phyloP scores from a whole-genome alignment of 2,329 filamentous ascomycete genomes.

The Talaromyces sp. region DNA sequence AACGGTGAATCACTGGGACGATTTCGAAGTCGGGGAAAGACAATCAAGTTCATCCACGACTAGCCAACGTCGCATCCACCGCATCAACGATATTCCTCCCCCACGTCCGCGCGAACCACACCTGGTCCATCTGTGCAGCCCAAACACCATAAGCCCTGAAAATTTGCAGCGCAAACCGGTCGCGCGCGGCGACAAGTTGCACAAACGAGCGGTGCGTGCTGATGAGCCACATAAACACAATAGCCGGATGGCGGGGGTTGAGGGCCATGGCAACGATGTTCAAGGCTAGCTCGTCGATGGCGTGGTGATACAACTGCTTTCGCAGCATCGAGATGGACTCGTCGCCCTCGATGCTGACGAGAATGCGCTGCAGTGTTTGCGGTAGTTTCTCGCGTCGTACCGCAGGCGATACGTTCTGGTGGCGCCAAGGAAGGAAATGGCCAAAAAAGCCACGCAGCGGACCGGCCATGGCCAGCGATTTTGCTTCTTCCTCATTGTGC shows the following conservation, averaged over 20 bases:
- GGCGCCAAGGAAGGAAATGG: slow-evolving; percentile 5
- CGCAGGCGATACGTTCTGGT: not conserved
- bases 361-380: not conserved
- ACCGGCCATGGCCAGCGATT: not conserved
- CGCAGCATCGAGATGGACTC: not conserved
- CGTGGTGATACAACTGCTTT: not conserved
- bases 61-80: not conserved
- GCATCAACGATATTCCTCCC: not conserved
- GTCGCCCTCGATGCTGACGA: not conserved
- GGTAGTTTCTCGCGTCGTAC: not conserved
- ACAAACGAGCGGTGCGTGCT: slow-evolving; percentile 2
- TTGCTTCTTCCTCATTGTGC: not conserved
- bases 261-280: not conserved
- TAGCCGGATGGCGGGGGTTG: not conserved
- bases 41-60: not conserved
- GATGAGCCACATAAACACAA: slow-evolving; percentile 8
- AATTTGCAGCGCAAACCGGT: not conserved
- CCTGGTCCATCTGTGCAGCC: not conserved
- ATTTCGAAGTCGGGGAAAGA: not conserved
- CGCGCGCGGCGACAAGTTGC: not conserved
- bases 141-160: slow-evolving; percentile 1
- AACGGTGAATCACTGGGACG: too few species aligned
- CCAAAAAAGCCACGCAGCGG: slow-evolving; percentile 1
- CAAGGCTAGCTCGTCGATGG: slow-evolving; percentile 2
- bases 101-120: slow-evolving; percentile 3